phyloP scores from a whole-genome alignment of 108 stramenopile genomes.

The Schizochytrium sp. region DNA sequence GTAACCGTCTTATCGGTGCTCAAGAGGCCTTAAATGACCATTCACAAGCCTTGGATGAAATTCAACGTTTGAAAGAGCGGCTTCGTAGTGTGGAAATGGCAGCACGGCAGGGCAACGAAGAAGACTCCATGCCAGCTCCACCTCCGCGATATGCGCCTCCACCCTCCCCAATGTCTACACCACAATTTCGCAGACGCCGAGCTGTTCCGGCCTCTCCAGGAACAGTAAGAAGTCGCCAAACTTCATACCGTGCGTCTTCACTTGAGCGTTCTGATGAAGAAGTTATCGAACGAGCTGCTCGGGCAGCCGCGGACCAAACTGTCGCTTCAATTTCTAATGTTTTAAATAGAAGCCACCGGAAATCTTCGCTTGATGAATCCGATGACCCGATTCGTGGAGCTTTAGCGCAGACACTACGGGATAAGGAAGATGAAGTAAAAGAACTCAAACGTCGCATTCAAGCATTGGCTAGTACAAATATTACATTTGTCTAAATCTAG shows the following conservation, averaged over 20 bases:
- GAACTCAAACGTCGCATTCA: conserved; percentile 29
- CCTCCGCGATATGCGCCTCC: too few relatives aligned
- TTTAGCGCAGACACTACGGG: neutral
- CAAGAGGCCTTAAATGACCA: neutral
- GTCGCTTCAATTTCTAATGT: neutral
- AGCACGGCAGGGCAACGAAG: neutral
- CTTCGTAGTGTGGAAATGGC: neutral
- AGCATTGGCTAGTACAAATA: neutral
- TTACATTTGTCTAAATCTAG: neutral
- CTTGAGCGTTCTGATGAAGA: neutral
- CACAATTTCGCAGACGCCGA: too few relatives aligned
- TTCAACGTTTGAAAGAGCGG: neutral
- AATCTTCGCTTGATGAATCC: too few relatives aligned
- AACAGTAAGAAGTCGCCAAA: too few relatives aligned
- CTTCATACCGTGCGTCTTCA: too few relatives aligned
- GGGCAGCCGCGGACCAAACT: conserved; percentile 24
- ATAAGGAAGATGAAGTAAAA: conserved; percentile 27
- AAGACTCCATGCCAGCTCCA: too few relatives aligned
- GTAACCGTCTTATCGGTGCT: neutral
- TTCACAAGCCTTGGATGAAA: neutral
- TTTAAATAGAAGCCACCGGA: neutral
- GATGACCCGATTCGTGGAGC: neutral
- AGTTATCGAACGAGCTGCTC: conserved; percentile 1
- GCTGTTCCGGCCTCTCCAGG: too few relatives aligned
- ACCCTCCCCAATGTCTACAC: too few relatives aligned